Conservation (phyloP, 1,139 yeast species). For the Yamadazyma songkhlaensis region DNA sequence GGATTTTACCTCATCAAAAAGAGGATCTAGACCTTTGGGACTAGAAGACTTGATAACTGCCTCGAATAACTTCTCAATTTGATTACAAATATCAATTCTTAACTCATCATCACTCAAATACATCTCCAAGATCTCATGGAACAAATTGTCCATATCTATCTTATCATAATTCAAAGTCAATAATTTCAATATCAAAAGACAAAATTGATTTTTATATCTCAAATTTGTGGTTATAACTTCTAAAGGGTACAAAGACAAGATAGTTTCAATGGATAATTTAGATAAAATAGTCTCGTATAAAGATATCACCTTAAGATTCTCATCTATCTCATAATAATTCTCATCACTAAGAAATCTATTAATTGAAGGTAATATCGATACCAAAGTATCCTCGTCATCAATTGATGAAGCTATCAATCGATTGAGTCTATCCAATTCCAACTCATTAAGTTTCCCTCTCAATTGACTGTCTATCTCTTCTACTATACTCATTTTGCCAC, state of each 20-base stretch:
- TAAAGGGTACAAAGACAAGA: constrained; percentile 20
- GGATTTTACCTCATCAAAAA: constrained; percentile 8
- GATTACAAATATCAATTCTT: constrained; percentile 4
- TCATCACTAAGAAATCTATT: constrained; percentile 7
- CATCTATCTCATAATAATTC: constrained; percentile 18
- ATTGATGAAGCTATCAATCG: neutral
- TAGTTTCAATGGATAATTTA: constrained; percentile 16
- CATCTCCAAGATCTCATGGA: neutral
- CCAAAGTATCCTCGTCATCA: neutral
- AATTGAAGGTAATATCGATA: constrained; percentile 3
- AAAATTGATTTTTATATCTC: constrained; percentile 11
- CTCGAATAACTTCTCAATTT: constrained; percentile 5
- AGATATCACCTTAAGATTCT: constrained; percentile 17
- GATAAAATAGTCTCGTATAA: constrained; percentile 23
- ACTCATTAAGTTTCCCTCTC: neutral
- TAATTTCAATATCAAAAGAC: constrained; percentile 19
- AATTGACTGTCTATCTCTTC: neutral
- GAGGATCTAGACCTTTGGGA: constrained; percentile 1
- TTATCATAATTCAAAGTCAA: constrained; percentile 17
- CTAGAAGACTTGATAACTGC: neutral
- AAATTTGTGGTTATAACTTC: constrained; percentile 19
- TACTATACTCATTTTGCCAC: neutral
- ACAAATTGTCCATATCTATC: constrained; percentile 12
- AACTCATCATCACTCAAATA: constrained; percentile 5
- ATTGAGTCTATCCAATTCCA: neutral